Evolutionary conservation across 176 grass and related monocot genomes (phyloP), one percentile per base, ranked within the genome.

Genomic region (Ensete glaucum): DNA sequence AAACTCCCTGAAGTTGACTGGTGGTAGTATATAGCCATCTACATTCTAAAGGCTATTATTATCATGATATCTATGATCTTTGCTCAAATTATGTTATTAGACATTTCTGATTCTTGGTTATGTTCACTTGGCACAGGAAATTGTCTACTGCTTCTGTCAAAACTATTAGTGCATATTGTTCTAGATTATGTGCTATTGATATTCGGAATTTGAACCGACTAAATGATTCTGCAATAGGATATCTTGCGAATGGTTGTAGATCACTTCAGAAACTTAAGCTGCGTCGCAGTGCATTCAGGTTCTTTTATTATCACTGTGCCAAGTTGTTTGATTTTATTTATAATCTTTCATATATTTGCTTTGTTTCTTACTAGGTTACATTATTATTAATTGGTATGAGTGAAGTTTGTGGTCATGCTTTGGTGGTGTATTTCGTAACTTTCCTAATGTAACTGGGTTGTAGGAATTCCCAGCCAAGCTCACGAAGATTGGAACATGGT

Each of bases 131-230:
- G 75, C 84, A 69, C 72, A 98, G 94, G 82, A 84, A 91, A 79
- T 81, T 98, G 84, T 89, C 90, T 70, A 75, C 85, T 80, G 84
- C 82, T 77, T 89, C 90, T 56, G 83, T 99, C 73, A 99, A 83
- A 90, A 85, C 79, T 76, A 88, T 99, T 82, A 80, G 58, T 65
- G 65, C 69, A 58, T 80, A 87, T 64, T 92, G 87, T 19, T 53
- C 82, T 68, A 51, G 59, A 17, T 77, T 96, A 72, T 87, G 71
- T 88, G 84, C 81, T 69, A 59, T 89, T 60, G 84, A 96, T 55
- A 51, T 96, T 80, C 29, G 88, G 23, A 84, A 89, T 72, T 76
- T 90, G 83, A 85, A 71, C 79, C 75, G 70, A 73, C 66, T 87
- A 66, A 81, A 76, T 53, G 85, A 84, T 67, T 83, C 76, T 75